Base-by-base conservation (phyloP, 1,139 yeast genomes). In the Hyphopichia wangnamkhiaoensis region DNA sequence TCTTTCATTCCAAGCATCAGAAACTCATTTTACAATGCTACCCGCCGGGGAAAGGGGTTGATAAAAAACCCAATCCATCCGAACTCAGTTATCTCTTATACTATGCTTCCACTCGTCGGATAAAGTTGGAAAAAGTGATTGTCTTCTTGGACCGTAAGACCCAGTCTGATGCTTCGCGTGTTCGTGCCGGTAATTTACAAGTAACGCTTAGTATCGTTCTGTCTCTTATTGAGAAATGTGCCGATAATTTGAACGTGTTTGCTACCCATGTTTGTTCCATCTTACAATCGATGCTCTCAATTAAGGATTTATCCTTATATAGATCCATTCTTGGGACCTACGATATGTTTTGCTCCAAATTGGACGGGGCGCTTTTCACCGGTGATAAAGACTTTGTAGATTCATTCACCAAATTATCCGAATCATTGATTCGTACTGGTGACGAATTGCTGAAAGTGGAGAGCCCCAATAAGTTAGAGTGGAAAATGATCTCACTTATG, bases 91-190 rank as follows among this genome's bases (percentile, higher is more conserved):
- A 90, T 59, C 72, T 93, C 50, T 66, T 91, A 31, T 93, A 87
- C 68, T 91, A 91, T 60, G 96, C 95, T n/a, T 83, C 95, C 31
- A 85, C 96, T 6, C 74, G 98, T 50, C 73, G 96, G 44, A 83
- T 89, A 31, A 93, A 93, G 58, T 71, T 93, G 47, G 93, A 87
- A 51, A 91, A 91, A 54, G 96, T 93, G 14, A 84, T 91, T 18
- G 65, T 68, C 8, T 89, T 84, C 55, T 63, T 93, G 42, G 76
- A 76, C 37, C 79, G 74, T 49, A 83, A 80, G 58, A 79, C 93
- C n/a, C 56, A 59, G 14, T 56, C 72, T 10, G 97, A 91, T 59
- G 71, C 82, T 26, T 65, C 71, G 43, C 78, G 80, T 37, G 79
- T 74, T 42, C 67, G 88, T 24, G 66, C 82, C 7, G 97, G 97